Percentiles rank a stretch among this genome's conserved stretches.
Evolutionary conservation across 176 grass and related monocot species (phyloP).

Genomic region (Oryza punctata): DNA sequence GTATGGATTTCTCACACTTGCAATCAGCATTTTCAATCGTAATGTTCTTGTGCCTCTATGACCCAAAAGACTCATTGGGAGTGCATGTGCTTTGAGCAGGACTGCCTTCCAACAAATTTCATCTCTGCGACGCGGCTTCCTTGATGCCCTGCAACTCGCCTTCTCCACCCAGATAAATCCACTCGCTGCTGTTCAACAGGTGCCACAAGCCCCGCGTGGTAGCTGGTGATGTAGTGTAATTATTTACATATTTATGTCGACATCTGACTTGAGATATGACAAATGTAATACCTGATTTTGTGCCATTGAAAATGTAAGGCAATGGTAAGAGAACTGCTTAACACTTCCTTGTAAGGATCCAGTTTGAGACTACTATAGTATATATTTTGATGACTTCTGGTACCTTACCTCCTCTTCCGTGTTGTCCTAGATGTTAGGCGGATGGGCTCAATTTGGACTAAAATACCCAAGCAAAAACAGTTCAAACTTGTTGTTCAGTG

Average conservation of each 20-base stretch:
- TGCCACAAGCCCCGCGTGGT: conserved; percentile 55
- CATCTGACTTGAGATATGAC: conserved; percentile 24
- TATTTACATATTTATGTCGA: background rate
- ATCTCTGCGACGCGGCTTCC: conserved; percentile 55
- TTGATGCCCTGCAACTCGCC: conserved; percentile 73
- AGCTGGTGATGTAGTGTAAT: conserved; percentile 42
- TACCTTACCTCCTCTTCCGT: background rate
- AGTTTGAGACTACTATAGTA: background rate
- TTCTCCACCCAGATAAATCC: conserved; percentile 96
- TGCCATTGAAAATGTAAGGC: background rate
- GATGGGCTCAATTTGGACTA: background rate
- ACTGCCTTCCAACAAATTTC: conserved; percentile 30
- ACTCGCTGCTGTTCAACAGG: conserved; percentile 78
- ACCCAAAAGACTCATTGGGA: background rate
- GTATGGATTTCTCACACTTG: conserved; percentile 35
- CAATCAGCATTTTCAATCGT: background rate
- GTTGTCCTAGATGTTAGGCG: background rate
- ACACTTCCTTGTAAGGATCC: background rate
- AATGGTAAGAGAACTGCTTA: background rate
- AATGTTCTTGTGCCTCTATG: background rate
- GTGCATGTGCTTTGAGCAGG: conserved; percentile 38
- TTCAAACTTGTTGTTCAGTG: background rate
- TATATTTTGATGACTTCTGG: background rate
- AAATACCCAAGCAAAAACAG: no score
- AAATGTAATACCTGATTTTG: background rate